Evolutionary conservation across 768 basidiomycete species (phyloP).

Genomic region (Amanita exitialis): DNA sequence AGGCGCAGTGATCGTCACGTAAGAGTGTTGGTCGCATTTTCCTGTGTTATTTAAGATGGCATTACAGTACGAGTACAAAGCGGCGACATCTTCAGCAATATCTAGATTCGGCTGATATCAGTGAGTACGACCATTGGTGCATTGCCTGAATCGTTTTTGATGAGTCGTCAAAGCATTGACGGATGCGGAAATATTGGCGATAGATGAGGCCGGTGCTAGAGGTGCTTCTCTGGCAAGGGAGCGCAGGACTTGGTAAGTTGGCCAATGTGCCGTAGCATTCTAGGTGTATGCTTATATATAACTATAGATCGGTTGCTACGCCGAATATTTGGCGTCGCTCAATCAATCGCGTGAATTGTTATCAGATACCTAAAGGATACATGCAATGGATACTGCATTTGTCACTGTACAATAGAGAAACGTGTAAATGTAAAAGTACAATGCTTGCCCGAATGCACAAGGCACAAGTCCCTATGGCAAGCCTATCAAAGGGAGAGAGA

Average conservation of each 20-base stretch:
- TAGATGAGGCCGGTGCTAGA: constrained; percentile 51
- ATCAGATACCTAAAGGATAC: constrained; percentile 1
- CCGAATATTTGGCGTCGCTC: background rate
- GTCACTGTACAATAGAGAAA: background rate
- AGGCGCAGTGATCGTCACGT: constrained; percentile 61
- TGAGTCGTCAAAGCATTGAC: constrained; percentile 37
- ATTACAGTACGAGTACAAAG: constrained; percentile 45
- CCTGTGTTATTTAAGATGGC: background rate
- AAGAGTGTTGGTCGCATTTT: constrained; percentile 11
- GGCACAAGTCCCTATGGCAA: background rate
- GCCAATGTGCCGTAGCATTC: background rate
- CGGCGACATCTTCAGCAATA: constrained; percentile 59
- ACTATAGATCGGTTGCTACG: background rate
- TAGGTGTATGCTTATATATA: background rate
- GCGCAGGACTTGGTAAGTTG: too few relatives aligned
- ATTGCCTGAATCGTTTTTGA: background rate
- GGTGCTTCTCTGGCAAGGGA: constrained; percentile 23
- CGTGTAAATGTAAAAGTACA: constrained; percentile 2
- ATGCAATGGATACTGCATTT: constrained; percentile 1
- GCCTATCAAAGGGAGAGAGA: background rate
- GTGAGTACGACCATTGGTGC: constrained; percentile 14
- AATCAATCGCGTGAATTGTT: background rate
- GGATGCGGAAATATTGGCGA: constrained; percentile 46
- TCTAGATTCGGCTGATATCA: constrained; percentile 48
- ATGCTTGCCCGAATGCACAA: background rate